Evolutionary conservation across 23 red algal species (phyloP).

Genomic region (Agarophyton chilense): DNA sequence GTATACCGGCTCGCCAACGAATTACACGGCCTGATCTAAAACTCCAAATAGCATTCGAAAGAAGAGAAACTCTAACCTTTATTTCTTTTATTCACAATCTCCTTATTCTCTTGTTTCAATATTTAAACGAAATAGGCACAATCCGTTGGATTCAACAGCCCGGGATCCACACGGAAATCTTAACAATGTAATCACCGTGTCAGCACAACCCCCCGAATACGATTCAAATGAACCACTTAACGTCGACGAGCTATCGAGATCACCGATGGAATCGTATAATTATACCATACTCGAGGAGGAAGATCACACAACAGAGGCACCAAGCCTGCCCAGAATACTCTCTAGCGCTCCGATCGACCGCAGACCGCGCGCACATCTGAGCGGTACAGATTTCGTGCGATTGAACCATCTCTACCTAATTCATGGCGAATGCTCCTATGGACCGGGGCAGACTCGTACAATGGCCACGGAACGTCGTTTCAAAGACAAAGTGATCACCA

Average conservation of each 20-base stretch:
- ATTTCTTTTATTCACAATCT: not conserved
- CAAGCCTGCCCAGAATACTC: conserved; percentile 55
- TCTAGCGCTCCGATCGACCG: conserved; percentile 47
- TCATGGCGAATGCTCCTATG: conserved; percentile 24
- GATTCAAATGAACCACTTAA: conserved; percentile 51
- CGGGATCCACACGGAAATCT: conserved; percentile 63
- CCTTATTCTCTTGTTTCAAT: not conserved
- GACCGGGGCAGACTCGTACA: conserved; percentile 33
- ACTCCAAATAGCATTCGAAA: not conserved
- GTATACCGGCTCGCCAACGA: not conserved
- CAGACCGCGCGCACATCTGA: not conserved
- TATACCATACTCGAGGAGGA: conserved; percentile 56
- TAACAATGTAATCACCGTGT: conserved; percentile 66
- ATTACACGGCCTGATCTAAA: not conserved
- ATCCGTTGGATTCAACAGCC: conserved; percentile 48
- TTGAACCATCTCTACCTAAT: conserved; percentile 50
- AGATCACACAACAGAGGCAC: conserved; percentile 68
- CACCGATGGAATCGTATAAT: conserved; percentile 75
- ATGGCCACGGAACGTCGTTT: conserved; percentile 51
- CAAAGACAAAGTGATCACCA: conserved; percentile 56
- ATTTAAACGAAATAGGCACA: conserved; percentile 29
- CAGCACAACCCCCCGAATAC: conserved; percentile 52
- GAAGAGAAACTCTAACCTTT: not conserved
- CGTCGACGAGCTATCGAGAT: conserved; percentile 23
- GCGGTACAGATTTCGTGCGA: conserved; percentile 47